A percentile compares a stretch with the other conserved stretches of the same genome.
These are phyloP conservation scores for Boletus edulis DNA, from an alignment of 768 basidiomycete genomes.

Conservation along the genomic window DNA sequence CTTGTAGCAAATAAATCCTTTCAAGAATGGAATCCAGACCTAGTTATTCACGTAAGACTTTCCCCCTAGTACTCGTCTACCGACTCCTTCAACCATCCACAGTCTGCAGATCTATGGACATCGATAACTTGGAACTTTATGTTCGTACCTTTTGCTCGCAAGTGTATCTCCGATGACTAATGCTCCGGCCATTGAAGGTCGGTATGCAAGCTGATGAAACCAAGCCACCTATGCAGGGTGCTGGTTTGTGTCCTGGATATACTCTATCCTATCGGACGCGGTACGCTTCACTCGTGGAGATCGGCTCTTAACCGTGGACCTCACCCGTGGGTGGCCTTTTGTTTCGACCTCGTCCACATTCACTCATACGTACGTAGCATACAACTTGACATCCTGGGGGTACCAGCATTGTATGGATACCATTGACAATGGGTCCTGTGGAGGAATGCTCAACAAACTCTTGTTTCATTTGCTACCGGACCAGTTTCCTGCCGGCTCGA, in stretches of 20 bases:
- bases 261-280: slow-evolving; percentile 82
- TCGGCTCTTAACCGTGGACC: slow-evolving; percentile 73
- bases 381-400: slow-evolving; percentile 78
- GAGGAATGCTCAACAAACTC: slow-evolving; percentile 71
- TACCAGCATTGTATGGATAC: slow-evolving; percentile 69
- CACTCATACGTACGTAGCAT: slow-evolving; percentile 41
- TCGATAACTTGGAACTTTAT: slow-evolving; percentile 79
- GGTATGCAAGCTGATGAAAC: slow-evolving; percentile 73
- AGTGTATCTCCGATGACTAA: background rate
- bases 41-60: slow-evolving; percentile 48
- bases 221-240: slow-evolving; percentile 61
- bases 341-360: background rate
- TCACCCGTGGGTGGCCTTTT: slow-evolving; percentile 55
- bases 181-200: slow-evolving; percentile 35
- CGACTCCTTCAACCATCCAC: background rate
- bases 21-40: slow-evolving; percentile 69
- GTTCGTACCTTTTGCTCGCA: slow-evolving; percentile 35
- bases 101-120: slow-evolving; percentile 67
- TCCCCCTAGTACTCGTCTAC: no score
- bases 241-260: slow-evolving; percentile 79
- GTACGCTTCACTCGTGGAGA: slow-evolving; percentile 76
- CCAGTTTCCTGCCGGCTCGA: slow-evolving; percentile 61
- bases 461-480: slow-evolving; percentile 71
- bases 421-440: slow-evolving; percentile 65
- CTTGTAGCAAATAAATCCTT: slow-evolving; percentile 57